Percentiles rank a stretch among this genome's conserved stretches.
Evolutionary conservation across 495 filamentous ascomycete genomes (phyloP).

Genomic region (Trichoderma orchidacearum): DNA sequence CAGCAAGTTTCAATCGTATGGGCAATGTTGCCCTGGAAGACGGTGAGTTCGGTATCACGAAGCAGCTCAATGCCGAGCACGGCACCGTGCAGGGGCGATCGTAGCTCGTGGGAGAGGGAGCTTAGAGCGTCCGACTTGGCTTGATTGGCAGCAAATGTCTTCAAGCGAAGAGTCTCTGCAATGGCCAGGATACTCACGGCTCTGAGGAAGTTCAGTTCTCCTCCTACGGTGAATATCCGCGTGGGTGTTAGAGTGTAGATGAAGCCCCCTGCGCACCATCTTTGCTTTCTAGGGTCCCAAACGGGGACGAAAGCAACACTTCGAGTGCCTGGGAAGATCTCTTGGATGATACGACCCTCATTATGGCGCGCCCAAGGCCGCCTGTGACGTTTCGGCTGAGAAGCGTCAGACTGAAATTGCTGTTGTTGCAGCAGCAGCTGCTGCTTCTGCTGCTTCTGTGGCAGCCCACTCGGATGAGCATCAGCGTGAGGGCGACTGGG

Average conservation of each 20-base stretch:
- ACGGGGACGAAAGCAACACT: conserved; percentile 47
- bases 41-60: conserved; percentile 35
- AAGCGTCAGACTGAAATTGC: neutral
- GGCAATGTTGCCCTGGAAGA: conserved; percentile 47
- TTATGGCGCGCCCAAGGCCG: conserved; percentile 4
- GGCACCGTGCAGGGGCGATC: conserved; percentile 66
- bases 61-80: conserved; percentile 61
- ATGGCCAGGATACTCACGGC: conserved; percentile 49
- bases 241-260: conserved; percentile 41
- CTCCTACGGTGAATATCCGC: conserved; percentile 28
- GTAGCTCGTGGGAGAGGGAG: conserved; percentile 64
- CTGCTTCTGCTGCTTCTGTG: too few relatives aligned
- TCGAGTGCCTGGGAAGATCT: conserved; percentile 34
- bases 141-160: conserved; percentile 23
- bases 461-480: too few relatives aligned
- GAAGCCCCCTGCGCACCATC: conserved; percentile 58
- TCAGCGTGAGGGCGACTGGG: too few relatives aligned
- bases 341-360: conserved; percentile 8
- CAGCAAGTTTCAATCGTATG: conserved; percentile 65
- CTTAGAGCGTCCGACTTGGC: conserved; percentile 59
- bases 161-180: conserved; percentile 42
- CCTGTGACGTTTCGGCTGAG: neutral
- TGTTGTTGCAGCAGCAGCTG: neutral
- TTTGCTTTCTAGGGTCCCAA: conserved; percentile 54
- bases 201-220: conserved; percentile 26